Conservation (phyloP, 129 eudicot species). For the Artemisia argyi region DNA sequence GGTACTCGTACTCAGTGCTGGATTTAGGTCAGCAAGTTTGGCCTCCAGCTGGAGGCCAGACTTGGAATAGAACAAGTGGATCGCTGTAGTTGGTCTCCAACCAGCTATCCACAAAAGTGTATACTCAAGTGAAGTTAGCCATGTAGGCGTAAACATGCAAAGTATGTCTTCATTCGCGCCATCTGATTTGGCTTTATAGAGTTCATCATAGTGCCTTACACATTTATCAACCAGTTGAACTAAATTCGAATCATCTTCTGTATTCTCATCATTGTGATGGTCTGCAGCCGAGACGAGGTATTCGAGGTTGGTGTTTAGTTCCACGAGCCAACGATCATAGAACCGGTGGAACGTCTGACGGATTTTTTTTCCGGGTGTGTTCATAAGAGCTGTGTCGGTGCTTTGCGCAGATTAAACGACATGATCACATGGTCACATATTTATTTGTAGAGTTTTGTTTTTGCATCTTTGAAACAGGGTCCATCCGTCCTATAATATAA, state of each 20-base stretch:
- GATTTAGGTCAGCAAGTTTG: neutral
- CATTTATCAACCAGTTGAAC: constrained; percentile 24
- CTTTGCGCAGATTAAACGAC: no score
- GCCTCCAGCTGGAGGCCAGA: constrained; percentile 32
- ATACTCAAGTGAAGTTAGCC: constrained; percentile 28
- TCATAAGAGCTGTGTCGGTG: neutral
- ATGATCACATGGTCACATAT: no score
- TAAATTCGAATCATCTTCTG: neutral
- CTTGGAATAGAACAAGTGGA: constrained; percentile 36
- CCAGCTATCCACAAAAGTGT: constrained; percentile 32
- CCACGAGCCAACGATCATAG: constrained; percentile 26
- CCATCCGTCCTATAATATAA: no score
- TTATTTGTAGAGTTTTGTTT: no score
- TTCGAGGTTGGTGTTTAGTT: constrained; percentile 21
- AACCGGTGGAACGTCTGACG: constrained; percentile 16
- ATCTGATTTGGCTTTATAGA: constrained; percentile 40
- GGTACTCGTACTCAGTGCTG: neutral
- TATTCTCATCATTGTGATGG: neutral
- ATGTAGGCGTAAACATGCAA: constrained; percentile 22
- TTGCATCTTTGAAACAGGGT: no score
- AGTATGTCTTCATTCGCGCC: constrained; percentile 34
- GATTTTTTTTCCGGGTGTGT: neutral
- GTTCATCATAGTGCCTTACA: constrained; percentile 48
- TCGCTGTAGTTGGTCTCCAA: constrained; percentile 32
- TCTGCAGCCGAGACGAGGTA: constrained; percentile 27